Base-by-base conservation (phyloP, 768 basidiomycete genomes). In the Naganishia antarctica region DNA sequence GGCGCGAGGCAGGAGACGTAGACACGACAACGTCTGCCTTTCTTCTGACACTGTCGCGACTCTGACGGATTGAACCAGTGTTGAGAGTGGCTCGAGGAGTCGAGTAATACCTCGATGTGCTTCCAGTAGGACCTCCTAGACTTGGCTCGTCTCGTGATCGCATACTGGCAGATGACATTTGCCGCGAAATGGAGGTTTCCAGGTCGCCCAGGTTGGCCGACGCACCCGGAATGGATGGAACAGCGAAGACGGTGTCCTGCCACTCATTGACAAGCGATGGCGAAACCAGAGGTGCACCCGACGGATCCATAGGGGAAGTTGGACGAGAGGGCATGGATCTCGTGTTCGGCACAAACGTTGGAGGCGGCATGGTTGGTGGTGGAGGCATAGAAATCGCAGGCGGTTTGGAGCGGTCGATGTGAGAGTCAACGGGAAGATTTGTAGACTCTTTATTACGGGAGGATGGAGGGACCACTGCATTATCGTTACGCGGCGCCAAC, bases 121-220 rank as follows among this genome's bases (percentile, higher is more conserved):
- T 81, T 81, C 7, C 83, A 83, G 66, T 84, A 81, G 9, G 81
- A 26, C 59, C 59, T 26, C 50, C 48, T 6, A 63, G 50, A 44
- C 43, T 44, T 46, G 29, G 23, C 18, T 57, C 71, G 43, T 57
- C 84, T 16, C 85, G 86, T 25, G 89, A 89, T 61, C 87, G 80
- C 82, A 91, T 89, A 72, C 89, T 91, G 74, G 86, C 86, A 1
- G 86, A 90, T 6, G 89, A 91, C 0, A 87, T 85, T 26, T 67
- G 69, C 13, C 66, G 23, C 32, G 48, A 82, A 82, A 73, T 87
- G 84, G 46, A n/a, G 4, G 23, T 26, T 23, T 25, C 89, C 57
- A 82, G 81, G 44, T 84, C 78, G 69, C 84, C 87, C 68, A 37
- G 66, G 26, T 60, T 29, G 46, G 63, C 45, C 6, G 53, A 37